Evolutionary conservation across 352 stramenopile genomes (phyloP), one percentile per base, ranked within the genome.

Genomic region (Peronospora destructor): DNA sequence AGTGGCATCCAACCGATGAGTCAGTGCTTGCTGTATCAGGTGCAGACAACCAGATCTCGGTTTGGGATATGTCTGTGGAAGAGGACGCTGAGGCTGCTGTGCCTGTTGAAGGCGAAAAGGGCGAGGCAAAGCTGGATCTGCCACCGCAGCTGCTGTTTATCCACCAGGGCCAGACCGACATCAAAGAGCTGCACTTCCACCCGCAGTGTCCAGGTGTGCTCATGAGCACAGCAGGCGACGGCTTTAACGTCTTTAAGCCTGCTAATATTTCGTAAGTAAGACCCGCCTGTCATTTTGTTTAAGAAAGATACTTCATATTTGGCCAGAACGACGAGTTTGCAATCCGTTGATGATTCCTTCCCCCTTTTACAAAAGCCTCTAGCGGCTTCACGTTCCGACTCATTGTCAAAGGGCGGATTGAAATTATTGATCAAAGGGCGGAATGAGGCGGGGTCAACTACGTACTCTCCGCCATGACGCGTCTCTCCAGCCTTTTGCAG

Each of bases 51-150:
- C 88, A 98, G 53, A 93, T 98, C 56, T 93, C 96, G 19, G 83
- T 99, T 29, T 99, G 97, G 85, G 97, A 99, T 76, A 91, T 99
- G 68, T 97, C 85, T n/a, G 94, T 99, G 25, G 97, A 99, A 85
- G 94, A 98, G 64, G 96, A 99, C 54, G 68, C 92, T 44, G 77
- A 79, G n/a, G 56, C 68, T 6, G 67, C 57, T 33, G 56, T 59
- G 3, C 71, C 70, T 23, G 62, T 61, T 6, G 60, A 73, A n/a
- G 66, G 52, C 30, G 65, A 76, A 45, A 67, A 55, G 46, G 66
- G 49, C 36, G 66, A 71, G 34, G 67, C 71, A n/a, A 87, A 90
- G 63, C 49, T 91, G 49, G 85, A 98, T 47, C 76, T 98, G 61
- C 96, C 96, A 26, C 92, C 95, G 33, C 96, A 99, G 76, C 83